Conservation (phyloP, 495 filamentous ascomycete species). For the Astrocystis sublimbata region DNA sequence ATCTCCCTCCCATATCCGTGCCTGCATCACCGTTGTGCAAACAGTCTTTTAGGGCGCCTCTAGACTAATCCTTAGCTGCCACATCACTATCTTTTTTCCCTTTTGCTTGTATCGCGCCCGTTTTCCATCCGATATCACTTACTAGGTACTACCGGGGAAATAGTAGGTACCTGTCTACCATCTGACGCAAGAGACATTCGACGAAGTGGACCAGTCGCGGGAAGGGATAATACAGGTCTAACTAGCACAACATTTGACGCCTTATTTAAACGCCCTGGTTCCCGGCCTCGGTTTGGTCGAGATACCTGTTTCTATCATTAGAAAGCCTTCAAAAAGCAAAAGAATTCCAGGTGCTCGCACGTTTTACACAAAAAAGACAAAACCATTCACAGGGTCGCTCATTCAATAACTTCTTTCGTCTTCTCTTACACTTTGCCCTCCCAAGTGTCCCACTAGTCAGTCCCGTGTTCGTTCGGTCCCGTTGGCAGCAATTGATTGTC, state of each 20-base stretch:
- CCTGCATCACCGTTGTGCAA: slow-evolving; percentile 46
- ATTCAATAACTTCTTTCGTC: no score
- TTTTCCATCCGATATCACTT: slow-evolving; percentile 25
- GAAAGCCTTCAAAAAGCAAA: not conserved
- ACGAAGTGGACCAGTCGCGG: slow-evolving; percentile 15
- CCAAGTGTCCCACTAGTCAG: not conserved
- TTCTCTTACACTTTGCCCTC: slow-evolving; percentile 2
- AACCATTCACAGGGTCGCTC: slow-evolving; percentile 19
- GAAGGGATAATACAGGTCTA: slow-evolving; percentile 5
- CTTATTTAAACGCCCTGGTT: slow-evolving; percentile 4
- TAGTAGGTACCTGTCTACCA: slow-evolving; percentile 10
- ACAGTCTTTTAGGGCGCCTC: slow-evolving; percentile 38
- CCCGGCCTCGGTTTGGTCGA: slow-evolving; percentile 9
- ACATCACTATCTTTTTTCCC: slow-evolving; percentile 38
- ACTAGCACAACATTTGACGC: slow-evolving; percentile 3
- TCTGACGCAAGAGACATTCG: slow-evolving; percentile 15
- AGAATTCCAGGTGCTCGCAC: not conserved
- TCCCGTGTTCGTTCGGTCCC: no score
- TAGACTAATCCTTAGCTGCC: slow-evolving; percentile 47
- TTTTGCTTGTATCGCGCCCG: slow-evolving; percentile 25
- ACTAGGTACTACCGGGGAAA: slow-evolving; percentile 2
- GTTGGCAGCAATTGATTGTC: no score
- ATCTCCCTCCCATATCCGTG: slow-evolving; percentile 38
- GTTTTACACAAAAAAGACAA: no score
- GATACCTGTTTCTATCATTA: slow-evolving; percentile 10